These are phyloP conservation scores for Cutaneotrichosporon cavernicola DNA, from an alignment of 1,284 basidiomycete species.

Conservation along the genomic window DNA sequence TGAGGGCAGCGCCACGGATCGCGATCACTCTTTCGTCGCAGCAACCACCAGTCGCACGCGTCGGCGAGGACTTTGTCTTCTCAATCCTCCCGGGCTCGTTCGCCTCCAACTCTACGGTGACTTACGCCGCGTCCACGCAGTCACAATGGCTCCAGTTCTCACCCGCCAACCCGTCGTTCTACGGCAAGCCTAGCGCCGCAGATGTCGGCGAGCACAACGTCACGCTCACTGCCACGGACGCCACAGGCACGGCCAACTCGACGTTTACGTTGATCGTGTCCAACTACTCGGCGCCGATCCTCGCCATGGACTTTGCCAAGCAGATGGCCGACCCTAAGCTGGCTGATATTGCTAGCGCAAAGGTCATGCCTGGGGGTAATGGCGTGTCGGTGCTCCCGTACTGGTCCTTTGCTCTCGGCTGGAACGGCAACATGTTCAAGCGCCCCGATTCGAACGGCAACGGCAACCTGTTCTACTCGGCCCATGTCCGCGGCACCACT, in stretches of 20 bases:
- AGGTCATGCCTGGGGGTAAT: conserved; percentile 40
- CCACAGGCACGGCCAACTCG: conserved; percentile 31
- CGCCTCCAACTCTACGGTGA: conserved; percentile 38
- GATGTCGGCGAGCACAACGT: conserved; percentile 43
- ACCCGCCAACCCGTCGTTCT: conserved; percentile 36
- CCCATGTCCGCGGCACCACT: conserved; percentile 50
- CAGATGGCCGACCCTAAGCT: conserved; percentile 48
- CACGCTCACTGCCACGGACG: conserved; percentile 43
- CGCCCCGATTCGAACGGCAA: conserved; percentile 26
- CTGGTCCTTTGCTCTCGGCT: conserved; percentile 60
- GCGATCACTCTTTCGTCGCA: conserved; percentile 49
- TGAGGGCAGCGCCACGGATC: conserved; percentile 46
- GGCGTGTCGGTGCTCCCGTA: conserved; percentile 52
- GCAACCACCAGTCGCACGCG: conserved; percentile 54
- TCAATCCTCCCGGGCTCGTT: conserved; percentile 51
- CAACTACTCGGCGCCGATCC: conserved; percentile 43
- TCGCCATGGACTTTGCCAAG: conserved; percentile 45
- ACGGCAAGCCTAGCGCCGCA: conserved; percentile 37
- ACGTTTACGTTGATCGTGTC: conserved; percentile 52
- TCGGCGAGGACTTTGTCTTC: conserved; percentile 48
- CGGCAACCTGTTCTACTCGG: conserved; percentile 49
- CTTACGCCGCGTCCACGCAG: conserved; percentile 51
- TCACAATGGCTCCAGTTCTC: conserved; percentile 56
- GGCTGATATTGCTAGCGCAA: conserved; percentile 45
- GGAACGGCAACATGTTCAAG: conserved; percentile 52